Conservation (phyloP, 1,284 basidiomycete genomes). For the Golubevia pallescens region DNA sequence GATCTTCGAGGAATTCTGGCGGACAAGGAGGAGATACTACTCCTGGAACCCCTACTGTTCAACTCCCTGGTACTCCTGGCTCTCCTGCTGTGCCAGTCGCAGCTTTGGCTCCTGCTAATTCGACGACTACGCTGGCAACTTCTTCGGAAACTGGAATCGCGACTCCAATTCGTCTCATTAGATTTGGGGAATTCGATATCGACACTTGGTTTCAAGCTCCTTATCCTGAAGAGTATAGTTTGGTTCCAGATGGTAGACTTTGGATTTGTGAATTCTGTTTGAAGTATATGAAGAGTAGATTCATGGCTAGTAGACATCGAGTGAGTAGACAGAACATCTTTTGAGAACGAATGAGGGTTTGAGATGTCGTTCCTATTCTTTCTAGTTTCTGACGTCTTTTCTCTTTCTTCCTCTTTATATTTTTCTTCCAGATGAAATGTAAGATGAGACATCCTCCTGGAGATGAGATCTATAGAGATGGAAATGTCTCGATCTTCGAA, state of each 20-base stretch:
- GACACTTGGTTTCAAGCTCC: slow-evolving; percentile 99
- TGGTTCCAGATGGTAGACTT: slow-evolving; percentile 86
- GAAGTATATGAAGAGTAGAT: slow-evolving; percentile 97
- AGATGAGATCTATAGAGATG: slow-evolving; percentile 96
- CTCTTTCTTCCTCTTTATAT: not conserved
- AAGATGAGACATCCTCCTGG: slow-evolving; percentile 93
- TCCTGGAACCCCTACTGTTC: not conserved
- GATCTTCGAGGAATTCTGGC: not conserved
- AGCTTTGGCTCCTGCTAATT: slow-evolving; percentile 15
- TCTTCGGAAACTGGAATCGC: slow-evolving; percentile 48
- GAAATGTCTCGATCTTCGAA: slow-evolving; percentile 88
- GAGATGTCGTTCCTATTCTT: not conserved
- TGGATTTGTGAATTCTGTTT: slow-evolving; percentile 99
- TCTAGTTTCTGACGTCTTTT: not conserved
- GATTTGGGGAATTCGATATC: slow-evolving; percentile 93
- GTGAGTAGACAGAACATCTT: slow-evolving; percentile 66
- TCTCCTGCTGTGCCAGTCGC: slow-evolving; percentile 5
- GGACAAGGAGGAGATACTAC: not conserved
- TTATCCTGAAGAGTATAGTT: slow-evolving; percentile 95
- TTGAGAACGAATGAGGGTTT: not conserved
- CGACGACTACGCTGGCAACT: slow-evolving; percentile 21
- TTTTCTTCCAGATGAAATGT: slow-evolving; percentile 72
- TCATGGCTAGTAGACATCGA: slow-evolving; percentile 83
- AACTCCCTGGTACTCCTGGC: not conserved
- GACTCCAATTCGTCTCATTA: slow-evolving; percentile 69